A percentile compares a stretch with the other conserved stretches of the same genome.
Evolutionary conservation across 495 filamentous ascomycete species (phyloP).

Genomic region (Cairneyella variabilis): DNA sequence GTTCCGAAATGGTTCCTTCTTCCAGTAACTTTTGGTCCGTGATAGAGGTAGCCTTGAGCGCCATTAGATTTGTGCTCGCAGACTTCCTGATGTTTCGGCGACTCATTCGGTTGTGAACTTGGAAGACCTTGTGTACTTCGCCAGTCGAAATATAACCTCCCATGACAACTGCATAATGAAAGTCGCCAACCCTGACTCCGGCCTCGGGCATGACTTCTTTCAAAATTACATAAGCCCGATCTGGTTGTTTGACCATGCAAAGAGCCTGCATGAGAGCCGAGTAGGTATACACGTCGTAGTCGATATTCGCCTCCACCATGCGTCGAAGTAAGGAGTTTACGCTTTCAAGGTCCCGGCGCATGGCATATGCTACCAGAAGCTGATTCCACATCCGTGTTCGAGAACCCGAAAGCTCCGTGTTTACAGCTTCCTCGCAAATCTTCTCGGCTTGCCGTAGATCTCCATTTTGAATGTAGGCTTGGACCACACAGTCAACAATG

Average conservation of each 20-base stretch:
- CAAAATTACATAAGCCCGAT: slow-evolving; percentile 64
- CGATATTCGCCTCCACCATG: slow-evolving; percentile 57
- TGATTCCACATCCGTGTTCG: slow-evolving; percentile 73
- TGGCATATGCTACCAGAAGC: slow-evolving; percentile 64
- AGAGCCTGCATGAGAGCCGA: slow-evolving; percentile 70
- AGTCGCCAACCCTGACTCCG: slow-evolving; percentile 53
- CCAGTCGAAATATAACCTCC: slow-evolving; percentile 53
- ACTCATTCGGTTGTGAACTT: slow-evolving; percentile 49
- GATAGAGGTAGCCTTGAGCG: slow-evolving; percentile 34
- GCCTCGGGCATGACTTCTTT: slow-evolving; percentile 51
- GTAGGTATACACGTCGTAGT: slow-evolving; percentile 69
- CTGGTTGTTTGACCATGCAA: slow-evolving; percentile 52
- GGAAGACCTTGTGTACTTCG: slow-evolving; percentile 48
- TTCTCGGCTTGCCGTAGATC: slow-evolving; percentile 56
- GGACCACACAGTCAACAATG: slow-evolving; percentile 62
- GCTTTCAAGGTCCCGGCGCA: slow-evolving; percentile 56
- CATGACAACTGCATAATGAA: slow-evolving; percentile 78
- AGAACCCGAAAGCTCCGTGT: slow-evolving; percentile 33
- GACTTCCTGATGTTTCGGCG: slow-evolving; percentile 37
- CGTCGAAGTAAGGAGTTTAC: slow-evolving; percentile 55
- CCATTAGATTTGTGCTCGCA: slow-evolving; percentile 43
- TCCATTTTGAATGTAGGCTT: slow-evolving; percentile 64
- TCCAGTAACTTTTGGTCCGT: slow-evolving; percentile 18
- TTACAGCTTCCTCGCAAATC: slow-evolving; percentile 42
- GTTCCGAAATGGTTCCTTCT: background rate